A percentile compares a stretch with the other conserved stretches of the same genome.
These are phyloP conservation scores for Quercus rubra DNA, from an alignment of 306 rosid genomes.

Conservation along the genomic window DNA sequence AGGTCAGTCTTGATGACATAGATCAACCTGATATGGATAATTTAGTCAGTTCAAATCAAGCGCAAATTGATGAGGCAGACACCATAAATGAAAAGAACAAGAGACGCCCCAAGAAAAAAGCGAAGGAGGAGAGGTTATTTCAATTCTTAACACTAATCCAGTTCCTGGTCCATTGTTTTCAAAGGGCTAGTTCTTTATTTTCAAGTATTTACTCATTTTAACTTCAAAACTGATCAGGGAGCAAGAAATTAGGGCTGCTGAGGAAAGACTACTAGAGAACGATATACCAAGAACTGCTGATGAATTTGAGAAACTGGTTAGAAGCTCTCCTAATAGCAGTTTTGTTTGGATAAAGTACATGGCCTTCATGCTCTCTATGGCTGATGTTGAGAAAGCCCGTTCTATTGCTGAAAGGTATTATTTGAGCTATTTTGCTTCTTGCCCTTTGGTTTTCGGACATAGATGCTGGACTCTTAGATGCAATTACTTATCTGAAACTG, in stretches of 20 bases:
- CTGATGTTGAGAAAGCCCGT: conserved; percentile 89
- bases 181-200: neutral
- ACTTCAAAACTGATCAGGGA: conserved; percentile 47
- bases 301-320: conserved; percentile 86
- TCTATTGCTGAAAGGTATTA: conserved; percentile 82
- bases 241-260: conserved; percentile 66
- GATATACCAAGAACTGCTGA: conserved; percentile 81
- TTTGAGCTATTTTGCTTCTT: neutral
- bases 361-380: conserved; percentile 70
- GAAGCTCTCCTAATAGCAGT: conserved; percentile 92
- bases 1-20: conserved; percentile 74
- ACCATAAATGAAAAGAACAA: conserved; percentile 48
- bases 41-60: conserved; percentile 33
- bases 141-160: conserved; percentile 5
- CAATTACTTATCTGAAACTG: neutral
- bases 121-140: conserved; percentile 67
- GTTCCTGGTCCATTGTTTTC: neutral
- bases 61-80: conserved; percentile 29
- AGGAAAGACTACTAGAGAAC: conserved; percentile 79
- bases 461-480: neutral
- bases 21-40: conserved; percentile 38
- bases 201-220: neutral
- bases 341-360: conserved; percentile 84
- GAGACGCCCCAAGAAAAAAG: conserved; percentile 59
- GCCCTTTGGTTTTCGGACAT: neutral